These are phyloP conservation scores for Smittium mucronatum DNA, from an alignment of 371 early-diverging fungal species.

Conservation along the genomic window DNA sequence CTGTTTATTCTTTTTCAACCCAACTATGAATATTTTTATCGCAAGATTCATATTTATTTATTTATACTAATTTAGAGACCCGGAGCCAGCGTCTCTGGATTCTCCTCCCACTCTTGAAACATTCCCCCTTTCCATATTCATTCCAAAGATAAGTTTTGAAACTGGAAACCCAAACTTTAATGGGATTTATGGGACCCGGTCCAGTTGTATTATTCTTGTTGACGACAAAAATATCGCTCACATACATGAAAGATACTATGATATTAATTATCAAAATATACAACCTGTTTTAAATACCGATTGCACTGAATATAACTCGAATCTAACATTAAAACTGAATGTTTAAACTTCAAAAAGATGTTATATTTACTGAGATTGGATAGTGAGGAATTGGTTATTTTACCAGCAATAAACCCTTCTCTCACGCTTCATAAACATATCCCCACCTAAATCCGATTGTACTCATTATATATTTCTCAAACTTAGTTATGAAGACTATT, in stretches of 20 bases:
- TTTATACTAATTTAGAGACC: neutral
- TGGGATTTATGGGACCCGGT: conserved; percentile 8
- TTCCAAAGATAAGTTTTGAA: neutral
- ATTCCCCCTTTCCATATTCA: neutral
- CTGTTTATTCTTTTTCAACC: too few relatives aligned
- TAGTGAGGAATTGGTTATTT: too few relatives aligned
- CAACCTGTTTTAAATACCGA: neutral
- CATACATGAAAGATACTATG: conserved; percentile 8
- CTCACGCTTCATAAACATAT: neutral
- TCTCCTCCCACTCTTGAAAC: neutral
- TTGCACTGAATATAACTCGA: neutral
- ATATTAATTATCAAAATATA: neutral
- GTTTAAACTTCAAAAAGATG: neutral
- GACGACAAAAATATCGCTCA: conserved; percentile 7
- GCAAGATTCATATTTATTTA: too few relatives aligned
- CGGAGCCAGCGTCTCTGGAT: neutral
- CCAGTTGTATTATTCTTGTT: conserved; percentile 6
- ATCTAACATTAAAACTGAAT: neutral
- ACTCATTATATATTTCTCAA: too few relatives aligned
- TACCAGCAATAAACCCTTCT: neutral
- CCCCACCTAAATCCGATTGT: too few relatives aligned
- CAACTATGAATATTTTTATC: too few relatives aligned
- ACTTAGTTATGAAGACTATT: too few relatives aligned
- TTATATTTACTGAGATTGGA: neutral
- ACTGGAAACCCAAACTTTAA: neutral